phyloP scores from a whole-genome alignment of 225 moss, liverwort and hornwort genomes.

The Pseudisothecium myosuroides region DNA sequence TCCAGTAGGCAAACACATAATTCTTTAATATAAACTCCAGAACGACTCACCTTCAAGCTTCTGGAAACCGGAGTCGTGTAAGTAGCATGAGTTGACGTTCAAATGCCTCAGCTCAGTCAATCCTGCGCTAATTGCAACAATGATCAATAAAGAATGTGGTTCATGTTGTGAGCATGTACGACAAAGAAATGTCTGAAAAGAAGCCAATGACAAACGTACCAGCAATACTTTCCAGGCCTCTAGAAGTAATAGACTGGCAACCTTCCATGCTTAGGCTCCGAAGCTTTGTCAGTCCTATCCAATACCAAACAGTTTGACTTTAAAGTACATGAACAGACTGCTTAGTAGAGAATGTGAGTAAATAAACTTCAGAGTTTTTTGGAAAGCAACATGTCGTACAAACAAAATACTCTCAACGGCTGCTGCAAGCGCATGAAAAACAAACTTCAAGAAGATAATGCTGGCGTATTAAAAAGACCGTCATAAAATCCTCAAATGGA shows the following conservation, averaged over 20 bases:
- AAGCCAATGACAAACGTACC: slow-evolving; percentile 28
- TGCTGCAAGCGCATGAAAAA: neutral
- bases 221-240: slow-evolving; percentile 68
- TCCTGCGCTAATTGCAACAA: slow-evolving; percentile 39
- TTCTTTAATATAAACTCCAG: neutral
- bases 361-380: neutral
- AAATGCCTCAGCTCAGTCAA: slow-evolving; percentile 55
- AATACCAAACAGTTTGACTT: neutral
- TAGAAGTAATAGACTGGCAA: slow-evolving; percentile 54
- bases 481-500: neutral
- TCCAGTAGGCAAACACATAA: neutral
- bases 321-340: neutral
- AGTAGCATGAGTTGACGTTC: slow-evolving; percentile 58
- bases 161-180: neutral
- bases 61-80: slow-evolving; percentile 46
- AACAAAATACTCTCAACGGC: neutral
- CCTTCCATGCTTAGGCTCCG: slow-evolving; percentile 82
- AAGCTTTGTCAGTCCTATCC: slow-evolving; percentile 65
- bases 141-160: neutral
- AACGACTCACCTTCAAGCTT: slow-evolving; percentile 55
- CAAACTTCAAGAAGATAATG: neutral
- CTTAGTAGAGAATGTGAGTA: neutral
- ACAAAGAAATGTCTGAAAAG: neutral
- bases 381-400: neutral
- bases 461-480: neutral